Evolutionary conservation across 371 early-diverging fungal species (phyloP).

Genomic region (Mortierella sp.): DNA sequence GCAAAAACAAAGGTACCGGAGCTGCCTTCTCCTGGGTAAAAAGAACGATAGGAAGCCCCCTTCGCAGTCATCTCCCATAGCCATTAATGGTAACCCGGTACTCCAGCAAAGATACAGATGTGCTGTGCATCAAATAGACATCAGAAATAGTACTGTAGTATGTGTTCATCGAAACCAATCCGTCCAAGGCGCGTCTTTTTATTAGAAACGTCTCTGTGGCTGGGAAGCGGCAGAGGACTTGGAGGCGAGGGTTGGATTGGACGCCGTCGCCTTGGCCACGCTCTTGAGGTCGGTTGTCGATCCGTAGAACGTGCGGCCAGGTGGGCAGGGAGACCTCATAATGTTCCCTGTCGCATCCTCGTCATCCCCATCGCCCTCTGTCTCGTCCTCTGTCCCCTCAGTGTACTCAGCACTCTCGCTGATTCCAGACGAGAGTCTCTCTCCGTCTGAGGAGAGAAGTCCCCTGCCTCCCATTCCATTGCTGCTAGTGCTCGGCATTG

Average conservation of each 20-base stretch:
- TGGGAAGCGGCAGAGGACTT: not conserved
- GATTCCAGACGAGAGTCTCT: not conserved
- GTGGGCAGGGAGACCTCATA: constrained; percentile 48
- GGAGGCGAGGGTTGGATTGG: not conserved
- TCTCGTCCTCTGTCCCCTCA: constrained; percentile 6
- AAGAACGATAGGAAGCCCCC: not conserved
- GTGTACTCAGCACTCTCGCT: not conserved
- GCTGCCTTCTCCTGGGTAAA: not conserved
- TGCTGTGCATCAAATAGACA: not conserved
- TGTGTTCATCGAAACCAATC: not conserved
- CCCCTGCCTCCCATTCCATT: not conserved
- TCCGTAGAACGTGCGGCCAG: constrained; percentile 28
- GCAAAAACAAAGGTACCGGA: not conserved
- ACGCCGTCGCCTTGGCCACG: constrained; percentile 21
- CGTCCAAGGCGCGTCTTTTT: not conserved
- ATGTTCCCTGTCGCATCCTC: constrained; percentile 25
- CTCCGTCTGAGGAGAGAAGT: not conserved
- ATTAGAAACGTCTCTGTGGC: not conserved
- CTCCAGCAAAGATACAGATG: no score
- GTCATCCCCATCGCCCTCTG: constrained; percentile 27
- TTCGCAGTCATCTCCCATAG: no score
- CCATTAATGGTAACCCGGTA: not conserved
- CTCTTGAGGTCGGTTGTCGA: constrained; percentile 35
- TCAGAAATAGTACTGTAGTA: not conserved
- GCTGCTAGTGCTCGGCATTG: constrained; percentile 9